A percentile compares a stretch with the other conserved stretches of the same genome.
Conservation (phyloP, 2,329 filamentous ascomycete species). For the Exophiala aquamarina region DNA sequence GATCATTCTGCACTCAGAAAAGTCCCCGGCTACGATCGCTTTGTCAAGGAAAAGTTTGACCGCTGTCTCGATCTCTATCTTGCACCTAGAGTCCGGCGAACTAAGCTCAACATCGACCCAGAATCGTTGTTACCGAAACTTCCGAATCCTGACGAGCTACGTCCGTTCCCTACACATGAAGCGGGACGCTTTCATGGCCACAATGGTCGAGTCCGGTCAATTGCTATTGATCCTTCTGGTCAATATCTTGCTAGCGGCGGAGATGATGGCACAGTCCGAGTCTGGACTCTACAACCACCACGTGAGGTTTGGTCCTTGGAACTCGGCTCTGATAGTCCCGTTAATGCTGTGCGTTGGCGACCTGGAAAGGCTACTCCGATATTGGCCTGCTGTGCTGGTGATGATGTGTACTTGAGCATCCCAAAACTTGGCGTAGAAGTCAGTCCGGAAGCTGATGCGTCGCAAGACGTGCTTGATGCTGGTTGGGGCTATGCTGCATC, state of each 20-base stretch:
- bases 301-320: slow-evolving; percentile 84
- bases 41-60: slow-evolving; percentile 96
- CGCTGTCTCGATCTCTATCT: slow-evolving; percentile 93
- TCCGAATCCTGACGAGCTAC: slow-evolving; percentile 87
- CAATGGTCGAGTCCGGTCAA: slow-evolving; percentile 79
- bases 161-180: slow-evolving; percentile 89
- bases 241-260: slow-evolving; percentile 87
- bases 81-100: slow-evolving; percentile 86
- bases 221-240: slow-evolving; percentile 82
- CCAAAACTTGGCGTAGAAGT: slow-evolving; percentile 54
- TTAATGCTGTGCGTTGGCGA: slow-evolving; percentile 87
- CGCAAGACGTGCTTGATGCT: slow-evolving; percentile 74
- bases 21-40: slow-evolving; percentile 84
- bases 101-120: slow-evolving; percentile 94
- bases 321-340: slow-evolving; percentile 69
- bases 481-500: slow-evolving; percentile 88
- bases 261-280: slow-evolving; percentile 85
- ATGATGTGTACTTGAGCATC: slow-evolving; percentile 81
- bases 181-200: slow-evolving; percentile 87
- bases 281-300: slow-evolving; percentile 86
- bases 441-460: slow-evolving; percentile 55
- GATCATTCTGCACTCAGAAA: slow-evolving; percentile 82
- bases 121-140: slow-evolving; percentile 89
- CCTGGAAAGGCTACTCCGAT: slow-evolving; percentile 78
- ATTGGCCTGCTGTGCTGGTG: slow-evolving; percentile 78